A percentile compares a stretch with the other conserved stretches of the same genome.
These are phyloP conservation scores for Hibiscus tridactylites DNA, from an alignment of 345 rosid genomes.

Conservation along the genomic window DNA sequence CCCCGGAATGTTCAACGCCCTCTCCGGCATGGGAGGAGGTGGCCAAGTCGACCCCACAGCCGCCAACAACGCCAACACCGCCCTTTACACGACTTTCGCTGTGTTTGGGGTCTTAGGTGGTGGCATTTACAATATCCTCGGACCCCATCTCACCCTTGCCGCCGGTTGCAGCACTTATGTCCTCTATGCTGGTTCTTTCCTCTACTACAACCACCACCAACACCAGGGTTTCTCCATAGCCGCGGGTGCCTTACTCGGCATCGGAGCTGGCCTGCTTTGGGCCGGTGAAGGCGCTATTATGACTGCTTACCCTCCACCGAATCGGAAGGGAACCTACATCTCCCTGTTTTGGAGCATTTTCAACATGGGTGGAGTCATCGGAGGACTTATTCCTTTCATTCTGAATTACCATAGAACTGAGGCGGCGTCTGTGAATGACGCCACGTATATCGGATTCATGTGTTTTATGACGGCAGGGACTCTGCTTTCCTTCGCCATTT, in stretches of 20 bases:
- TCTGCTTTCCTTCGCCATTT: slow-evolving; percentile 40
- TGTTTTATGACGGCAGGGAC: slow-evolving; percentile 66
- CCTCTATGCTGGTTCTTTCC: slow-evolving; percentile 59
- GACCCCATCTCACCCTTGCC: slow-evolving; percentile 59
- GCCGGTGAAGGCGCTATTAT: slow-evolving; percentile 91
- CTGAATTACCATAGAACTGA: slow-evolving; percentile 44
- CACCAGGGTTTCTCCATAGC: slow-evolving; percentile 45
- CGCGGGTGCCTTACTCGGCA: slow-evolving; percentile 71
- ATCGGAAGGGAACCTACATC: slow-evolving; percentile 73
- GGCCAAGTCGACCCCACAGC: slow-evolving; percentile 82
- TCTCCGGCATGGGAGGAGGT: slow-evolving; percentile 94
- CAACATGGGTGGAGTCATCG: slow-evolving; percentile 73
- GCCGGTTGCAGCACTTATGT: slow-evolving; percentile 76
- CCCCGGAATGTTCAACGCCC: slow-evolving; percentile 95
- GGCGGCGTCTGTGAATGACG: slow-evolving; percentile 59
- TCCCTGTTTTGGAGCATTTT: slow-evolving; percentile 69
- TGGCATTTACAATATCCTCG: slow-evolving; percentile 50
- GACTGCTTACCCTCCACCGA: slow-evolving; percentile 84
- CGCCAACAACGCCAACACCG: slow-evolving; percentile 71
- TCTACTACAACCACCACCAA: slow-evolving; percentile 53
- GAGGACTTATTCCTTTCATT: slow-evolving; percentile 55
- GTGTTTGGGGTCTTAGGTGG: slow-evolving; percentile 51
- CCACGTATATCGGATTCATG: slow-evolving; percentile 68
- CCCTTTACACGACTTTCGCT: slow-evolving; percentile 53
- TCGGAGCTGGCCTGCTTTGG: slow-evolving; percentile 92